Evolutionary conservation across 2,329 filamentous ascomycete genomes (phyloP).

Genomic region (Teratosphaeria zuluensis): DNA sequence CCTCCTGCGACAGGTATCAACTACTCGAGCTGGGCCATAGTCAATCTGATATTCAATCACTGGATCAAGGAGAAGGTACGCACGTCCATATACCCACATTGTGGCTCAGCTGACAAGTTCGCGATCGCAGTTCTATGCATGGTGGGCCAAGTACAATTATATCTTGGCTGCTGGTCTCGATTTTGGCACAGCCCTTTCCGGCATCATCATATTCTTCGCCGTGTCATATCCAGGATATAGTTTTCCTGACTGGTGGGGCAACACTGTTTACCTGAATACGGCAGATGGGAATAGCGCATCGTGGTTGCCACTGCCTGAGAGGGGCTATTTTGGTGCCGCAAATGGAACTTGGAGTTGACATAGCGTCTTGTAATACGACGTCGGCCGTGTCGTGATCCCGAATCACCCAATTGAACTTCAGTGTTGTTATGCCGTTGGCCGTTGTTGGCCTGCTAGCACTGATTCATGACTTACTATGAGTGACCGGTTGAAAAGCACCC

Average conservation of each 20-base stretch:
- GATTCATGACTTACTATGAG: neutral
- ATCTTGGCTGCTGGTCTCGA: conserved; percentile 28
- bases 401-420: neutral
- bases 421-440: too few species aligned
- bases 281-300: neutral
- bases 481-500: neutral
- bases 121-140: conserved; percentile 42
- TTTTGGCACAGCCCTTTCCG: conserved; percentile 26
- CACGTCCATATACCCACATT: conserved; percentile 57
- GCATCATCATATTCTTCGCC: conserved; percentile 29
- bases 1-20: conserved; percentile 75
- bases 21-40: conserved; percentile 68
- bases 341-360: conserved; percentile 3
- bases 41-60: conserved; percentile 21
- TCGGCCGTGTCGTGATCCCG: neutral
- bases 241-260: conserved; percentile 14
- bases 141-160: conserved; percentile 30
- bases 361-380: neutral
- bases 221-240: conserved; percentile 32
- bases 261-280: conserved; percentile 2
- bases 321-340: conserved; percentile 2
- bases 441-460: too few species aligned
- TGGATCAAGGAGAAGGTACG: conserved; percentile 43
- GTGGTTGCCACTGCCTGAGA: neutral
- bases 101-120: conserved; percentile 33